phyloP scores from a whole-genome alignment of 2,329 filamentous ascomycete species.

The Blastomyces parvus region DNA sequence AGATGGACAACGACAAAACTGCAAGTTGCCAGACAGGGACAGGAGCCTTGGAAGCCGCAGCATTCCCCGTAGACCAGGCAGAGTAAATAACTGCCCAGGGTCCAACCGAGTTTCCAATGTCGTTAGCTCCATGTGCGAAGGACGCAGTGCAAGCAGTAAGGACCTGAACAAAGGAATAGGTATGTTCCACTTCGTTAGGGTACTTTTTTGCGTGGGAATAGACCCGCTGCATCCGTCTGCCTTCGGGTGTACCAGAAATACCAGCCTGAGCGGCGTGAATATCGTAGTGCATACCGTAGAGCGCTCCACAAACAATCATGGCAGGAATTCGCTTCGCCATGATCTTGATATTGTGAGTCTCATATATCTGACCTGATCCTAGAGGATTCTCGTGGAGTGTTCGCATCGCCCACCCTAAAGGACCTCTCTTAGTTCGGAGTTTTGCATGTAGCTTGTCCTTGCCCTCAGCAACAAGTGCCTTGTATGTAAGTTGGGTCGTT shows the following conservation, averaged over 20 bases:
- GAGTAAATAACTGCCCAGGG: constrained; percentile 62
- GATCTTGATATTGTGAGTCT: constrained; percentile 58
- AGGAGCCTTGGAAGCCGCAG: constrained; percentile 51
- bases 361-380: constrained; percentile 63
- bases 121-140: constrained; percentile 61
- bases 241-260: constrained; percentile 62
- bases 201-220: constrained; percentile 58
- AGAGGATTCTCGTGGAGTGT: constrained; percentile 64
- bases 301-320: constrained; percentile 49
- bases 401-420: constrained; percentile 77
- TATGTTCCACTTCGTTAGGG: constrained; percentile 59
- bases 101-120: constrained; percentile 62
- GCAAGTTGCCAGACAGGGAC: constrained; percentile 71
- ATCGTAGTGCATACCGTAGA: constrained; percentile 74
- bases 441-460: constrained; percentile 52
- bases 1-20: constrained; percentile 55
- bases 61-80: constrained; percentile 55
- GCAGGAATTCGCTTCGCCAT: constrained; percentile 59
- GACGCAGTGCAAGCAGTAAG: constrained; percentile 44
- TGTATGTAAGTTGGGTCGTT: constrained; percentile 48
- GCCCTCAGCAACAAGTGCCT: constrained; percentile 50
- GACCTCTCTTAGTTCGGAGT: constrained; percentile 53
- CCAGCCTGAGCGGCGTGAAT: constrained; percentile 69
- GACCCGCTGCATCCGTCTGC: constrained; percentile 58
- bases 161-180: constrained; percentile 46